Evolutionary conservation across 2,329 filamentous ascomycete genomes (phyloP), one percentile per base, ranked within the genome.

Genomic region (Fusarium oligoseptatum): DNA sequence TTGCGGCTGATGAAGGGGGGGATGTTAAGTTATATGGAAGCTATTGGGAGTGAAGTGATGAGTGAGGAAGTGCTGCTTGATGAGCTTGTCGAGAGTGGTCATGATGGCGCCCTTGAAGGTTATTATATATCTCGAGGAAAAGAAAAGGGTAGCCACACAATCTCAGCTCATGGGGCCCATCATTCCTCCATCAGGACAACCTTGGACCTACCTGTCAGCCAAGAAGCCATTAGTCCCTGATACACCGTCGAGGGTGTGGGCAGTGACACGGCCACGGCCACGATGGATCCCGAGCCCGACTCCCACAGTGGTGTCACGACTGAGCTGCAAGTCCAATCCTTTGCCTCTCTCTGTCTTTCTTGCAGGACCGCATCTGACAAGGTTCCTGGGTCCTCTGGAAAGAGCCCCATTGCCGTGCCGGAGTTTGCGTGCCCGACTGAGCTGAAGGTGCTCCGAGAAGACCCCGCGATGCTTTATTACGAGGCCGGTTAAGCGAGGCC

Each of bases 61-160:
- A 27, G 43, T 68, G 39, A 36, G 17, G 58, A 37, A 24, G 22
- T 64, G 45, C 32, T 70, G n/a, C 48, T 27, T 66, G 67, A 32
- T 69, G 52, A 22, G n/a, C 45, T 37, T 63, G 32, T 50, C 48
- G 15, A 7, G 66, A 50, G 58, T 32, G 17, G 7, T 22, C 29
- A 50, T 66, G 34, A 58, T 55, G 72, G 65, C 58, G 52, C 39
- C 36, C 37, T 64, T 36, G 10, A 48, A 56, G 72, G 55, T 52
- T 52, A 61, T 55, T 75, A 75, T 74, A 74, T 70, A 74, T 73
- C 61, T 64, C 55, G 27, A 60, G 12, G 50, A 58, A 24, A 32
- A 29, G 20, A 66, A n/a, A 45, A 63, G 62, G 43, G 56, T 37
- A 62, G 24, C 56, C 48, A 34, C 34, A 64, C 36, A 37, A 11